Percentiles rank a stretch among this genome's conserved stretches.
Conservation (phyloP, 2,329 filamentous ascomycete species). For the Pseudocercospora fijiensis region DNA sequence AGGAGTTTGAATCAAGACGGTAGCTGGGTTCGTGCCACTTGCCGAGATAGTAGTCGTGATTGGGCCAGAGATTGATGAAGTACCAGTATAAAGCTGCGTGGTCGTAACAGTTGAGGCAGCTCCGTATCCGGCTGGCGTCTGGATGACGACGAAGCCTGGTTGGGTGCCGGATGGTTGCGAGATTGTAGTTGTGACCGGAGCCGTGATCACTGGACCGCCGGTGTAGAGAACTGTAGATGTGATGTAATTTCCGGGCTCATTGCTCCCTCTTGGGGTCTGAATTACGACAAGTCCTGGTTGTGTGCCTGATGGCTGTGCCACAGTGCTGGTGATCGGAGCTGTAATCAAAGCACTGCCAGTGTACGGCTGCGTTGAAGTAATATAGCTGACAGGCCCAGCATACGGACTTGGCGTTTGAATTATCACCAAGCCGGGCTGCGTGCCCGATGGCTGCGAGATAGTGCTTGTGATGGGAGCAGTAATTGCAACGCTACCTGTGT, state of each 20-base stretch:
- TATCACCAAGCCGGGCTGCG: neutral
- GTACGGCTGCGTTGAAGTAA: conserved; percentile 10
- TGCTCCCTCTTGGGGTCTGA: conserved; percentile 10
- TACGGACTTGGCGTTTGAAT: conserved; percentile 13
- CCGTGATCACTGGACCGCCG: neutral
- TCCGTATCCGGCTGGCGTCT: neutral
- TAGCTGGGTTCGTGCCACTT: conserved; percentile 2
- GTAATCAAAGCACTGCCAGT: conserved; percentile 5
- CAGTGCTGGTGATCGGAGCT: conserved; percentile 7
- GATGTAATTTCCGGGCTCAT: conserved; percentile 9
- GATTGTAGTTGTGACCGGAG: neutral
- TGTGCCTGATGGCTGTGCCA: conserved; percentile 8
- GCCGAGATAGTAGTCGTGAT: neutral
- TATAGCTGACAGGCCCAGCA: neutral
- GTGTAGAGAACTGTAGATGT: conserved; percentile 5
- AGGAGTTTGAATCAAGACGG: conserved; percentile 1
- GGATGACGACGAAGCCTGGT: neutral
- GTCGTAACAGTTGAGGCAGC: neutral
- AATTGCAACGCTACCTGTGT: conserved; percentile 3
- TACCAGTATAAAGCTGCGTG: conserved; percentile 2
- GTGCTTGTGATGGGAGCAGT: neutral
- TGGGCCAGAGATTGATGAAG: conserved; percentile 7
- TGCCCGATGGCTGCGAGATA: neutral
- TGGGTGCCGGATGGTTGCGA: neutral
- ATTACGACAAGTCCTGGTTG: conserved; percentile 10